A percentile compares a stretch with the other conserved stretches of the same genome.
phyloP scores from a whole-genome alignment of 306 rosid species.

The Pyrus betulifolia region DNA sequence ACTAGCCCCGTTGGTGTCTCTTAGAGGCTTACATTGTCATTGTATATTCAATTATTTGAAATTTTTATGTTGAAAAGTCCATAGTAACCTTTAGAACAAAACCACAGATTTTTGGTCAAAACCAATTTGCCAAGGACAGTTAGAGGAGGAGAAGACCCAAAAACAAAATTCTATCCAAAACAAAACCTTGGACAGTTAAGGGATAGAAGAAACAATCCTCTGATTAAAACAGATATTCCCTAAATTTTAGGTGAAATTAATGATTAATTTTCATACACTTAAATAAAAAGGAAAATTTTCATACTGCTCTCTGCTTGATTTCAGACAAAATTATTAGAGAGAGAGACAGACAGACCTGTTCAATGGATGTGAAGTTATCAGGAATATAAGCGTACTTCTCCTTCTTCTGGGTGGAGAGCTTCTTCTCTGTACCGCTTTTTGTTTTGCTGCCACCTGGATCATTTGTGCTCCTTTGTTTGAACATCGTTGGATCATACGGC shows the following conservation, averaged over 20 bases:
- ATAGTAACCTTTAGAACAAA: neutral
- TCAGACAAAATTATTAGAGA: neutral
- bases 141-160: neutral
- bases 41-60: too few relatives aligned
- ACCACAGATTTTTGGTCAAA: neutral
- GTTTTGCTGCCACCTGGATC: neutral
- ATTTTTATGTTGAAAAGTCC: neutral
- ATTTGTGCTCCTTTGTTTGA: neutral
- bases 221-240: neutral
- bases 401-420: slow-evolving; percentile 30
- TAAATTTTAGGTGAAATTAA: neutral
- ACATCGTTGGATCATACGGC: neutral
- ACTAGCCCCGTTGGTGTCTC: neutral
- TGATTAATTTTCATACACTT: neutral
- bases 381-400: slow-evolving; percentile 51
- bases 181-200: neutral
- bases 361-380: slow-evolving; percentile 52
- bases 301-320: neutral
- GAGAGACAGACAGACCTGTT: slow-evolving; percentile 37
- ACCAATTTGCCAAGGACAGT: neutral
- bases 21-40: too few relatives aligned
- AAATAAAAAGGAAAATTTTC: neutral
- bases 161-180: neutral
- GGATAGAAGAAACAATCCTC: neutral
- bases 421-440: slow-evolving; percentile 1